Base-by-base conservation (phyloP, 2,329 filamentous ascomycete species). In the Fusarium miscanthi region DNA sequence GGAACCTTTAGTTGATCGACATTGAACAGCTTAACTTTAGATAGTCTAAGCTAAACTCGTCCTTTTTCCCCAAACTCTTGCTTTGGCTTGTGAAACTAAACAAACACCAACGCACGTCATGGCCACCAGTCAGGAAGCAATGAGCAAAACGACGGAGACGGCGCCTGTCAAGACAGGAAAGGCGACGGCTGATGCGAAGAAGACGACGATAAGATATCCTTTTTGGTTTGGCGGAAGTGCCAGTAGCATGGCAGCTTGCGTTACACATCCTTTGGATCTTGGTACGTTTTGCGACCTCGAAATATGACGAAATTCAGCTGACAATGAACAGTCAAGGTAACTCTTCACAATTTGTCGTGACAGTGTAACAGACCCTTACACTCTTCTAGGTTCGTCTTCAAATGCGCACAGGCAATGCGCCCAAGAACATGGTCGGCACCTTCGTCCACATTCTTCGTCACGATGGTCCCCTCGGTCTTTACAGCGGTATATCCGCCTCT, bases 201-300 rank as follows among this genome's bases (percentile, higher is more conserved):
- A 80, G 70, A 80, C 75, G 37, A 73, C 84, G 5, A 80, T 88
- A 45, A 83, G 84, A 69, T 95, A 95, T 84, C 93, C 93, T 14
- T 95, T 95, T 83, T 98, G 95, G 96, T 98, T 99, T 82, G 96
- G 96, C 72, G 96, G 96, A 62, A 97, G 94, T 80, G 94, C 95
- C 56, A 96, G 93, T 79, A 97, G 94, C 80, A 92, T 96, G 86
- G 95, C 95, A 41, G 95, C 95, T 48, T 92, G 91, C 76, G 93
- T 97, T 53, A 98, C 95, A 35, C 95, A 98, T 87, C 95, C 95
- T 54, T 86, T 98, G 79, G 95, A 98, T 88, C 87, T 98, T 73
- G 90, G 94, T 97, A 88, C 82, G 92, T 85, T 43, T 57, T 35
- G 21, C 58, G 10, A 41, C 40, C 19, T 49, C 19, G 21, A 30